Conservation (phyloP, 164 flowering plant species). For the Annona cherimola region DNA sequence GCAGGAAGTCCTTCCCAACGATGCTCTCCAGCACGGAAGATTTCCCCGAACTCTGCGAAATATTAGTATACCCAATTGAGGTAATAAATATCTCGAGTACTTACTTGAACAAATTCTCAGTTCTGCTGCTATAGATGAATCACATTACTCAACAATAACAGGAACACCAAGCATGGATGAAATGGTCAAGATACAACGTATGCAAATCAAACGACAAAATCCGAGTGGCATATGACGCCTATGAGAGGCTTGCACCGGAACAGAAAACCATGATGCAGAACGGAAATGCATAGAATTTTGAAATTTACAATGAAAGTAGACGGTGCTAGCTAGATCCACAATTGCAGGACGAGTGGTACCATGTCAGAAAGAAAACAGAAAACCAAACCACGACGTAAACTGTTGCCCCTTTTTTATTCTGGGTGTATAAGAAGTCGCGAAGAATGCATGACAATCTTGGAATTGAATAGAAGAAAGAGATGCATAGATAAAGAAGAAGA, state of each 20-base stretch:
- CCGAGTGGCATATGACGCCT: no score
- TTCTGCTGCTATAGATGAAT: not conserved
- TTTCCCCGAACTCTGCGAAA: constrained; percentile 65
- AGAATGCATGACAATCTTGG: not conserved
- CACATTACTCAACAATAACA: not conserved
- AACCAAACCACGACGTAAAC: not conserved
- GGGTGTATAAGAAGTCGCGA: not conserved
- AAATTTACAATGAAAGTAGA: not conserved
- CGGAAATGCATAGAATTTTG: not conserved
- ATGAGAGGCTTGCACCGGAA: not conserved
- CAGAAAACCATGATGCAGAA: not conserved
- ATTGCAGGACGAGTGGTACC: no score
- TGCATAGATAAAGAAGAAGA: not conserved
- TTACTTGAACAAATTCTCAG: not conserved
- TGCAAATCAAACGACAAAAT: no score
- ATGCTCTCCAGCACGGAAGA: constrained; percentile 78
- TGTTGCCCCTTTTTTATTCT: no score
- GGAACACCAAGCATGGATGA: not conserved
- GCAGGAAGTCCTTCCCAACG: constrained; percentile 81
- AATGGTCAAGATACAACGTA: no score
- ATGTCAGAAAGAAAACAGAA: not conserved
- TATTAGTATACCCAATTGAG: not conserved
- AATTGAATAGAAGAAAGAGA: not conserved
- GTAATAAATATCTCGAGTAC: not conserved
- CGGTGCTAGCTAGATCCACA: no score